phyloP scores from a whole-genome alignment of 768 basidiomycete genomes.

The Strobilomyces confusus region DNA sequence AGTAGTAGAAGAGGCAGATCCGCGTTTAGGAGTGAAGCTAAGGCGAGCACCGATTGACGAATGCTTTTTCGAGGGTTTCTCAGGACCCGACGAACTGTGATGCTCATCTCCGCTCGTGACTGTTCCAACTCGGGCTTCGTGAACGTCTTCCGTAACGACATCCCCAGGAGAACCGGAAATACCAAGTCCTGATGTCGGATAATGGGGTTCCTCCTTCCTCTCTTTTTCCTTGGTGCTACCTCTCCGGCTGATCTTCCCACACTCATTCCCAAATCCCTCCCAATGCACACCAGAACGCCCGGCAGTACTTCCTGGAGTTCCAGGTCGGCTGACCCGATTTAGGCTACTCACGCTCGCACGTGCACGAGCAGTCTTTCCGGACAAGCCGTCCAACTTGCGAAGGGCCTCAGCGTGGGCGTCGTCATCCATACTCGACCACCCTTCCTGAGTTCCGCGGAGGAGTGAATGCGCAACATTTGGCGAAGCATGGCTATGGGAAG shows the following conservation, averaged over 20 bases:
- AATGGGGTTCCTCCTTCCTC: slow-evolving; percentile 35
- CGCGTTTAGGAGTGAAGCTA: slow-evolving; percentile 82
- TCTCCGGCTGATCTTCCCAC: slow-evolving; percentile 35
- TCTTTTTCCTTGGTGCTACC: slow-evolving; percentile 44
- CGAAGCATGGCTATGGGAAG: slow-evolving; percentile 39
- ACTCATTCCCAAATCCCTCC: slow-evolving; percentile 57
- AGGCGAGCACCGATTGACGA: slow-evolving; percentile 54
- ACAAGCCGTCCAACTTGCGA: slow-evolving; percentile 87
- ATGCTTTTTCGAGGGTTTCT: slow-evolving; percentile 69
- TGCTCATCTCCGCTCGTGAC: slow-evolving; percentile 59
- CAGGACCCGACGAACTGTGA: slow-evolving; percentile 39
- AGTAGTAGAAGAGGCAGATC: slow-evolving; percentile 85
- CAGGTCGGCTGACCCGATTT: slow-evolving; percentile 69
- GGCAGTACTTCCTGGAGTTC: slow-evolving; percentile 65
- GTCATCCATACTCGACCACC: slow-evolving; percentile 85
- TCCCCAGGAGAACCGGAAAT: slow-evolving; percentile 34
- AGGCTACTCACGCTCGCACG: slow-evolving; percentile 75
- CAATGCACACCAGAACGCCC: slow-evolving; percentile 52
- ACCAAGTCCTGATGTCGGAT: slow-evolving; percentile 30
- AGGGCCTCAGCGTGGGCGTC: slow-evolving; percentile 88
- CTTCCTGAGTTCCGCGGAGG: slow-evolving; percentile 83
- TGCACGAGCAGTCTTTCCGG: slow-evolving; percentile 69
- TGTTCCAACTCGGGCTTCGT: slow-evolving; percentile 40
- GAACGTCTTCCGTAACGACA: slow-evolving; percentile 35
- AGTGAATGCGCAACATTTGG: slow-evolving; percentile 80